Conservation (phyloP, 768 basidiomycete genomes). For the Galerina marginata region DNA sequence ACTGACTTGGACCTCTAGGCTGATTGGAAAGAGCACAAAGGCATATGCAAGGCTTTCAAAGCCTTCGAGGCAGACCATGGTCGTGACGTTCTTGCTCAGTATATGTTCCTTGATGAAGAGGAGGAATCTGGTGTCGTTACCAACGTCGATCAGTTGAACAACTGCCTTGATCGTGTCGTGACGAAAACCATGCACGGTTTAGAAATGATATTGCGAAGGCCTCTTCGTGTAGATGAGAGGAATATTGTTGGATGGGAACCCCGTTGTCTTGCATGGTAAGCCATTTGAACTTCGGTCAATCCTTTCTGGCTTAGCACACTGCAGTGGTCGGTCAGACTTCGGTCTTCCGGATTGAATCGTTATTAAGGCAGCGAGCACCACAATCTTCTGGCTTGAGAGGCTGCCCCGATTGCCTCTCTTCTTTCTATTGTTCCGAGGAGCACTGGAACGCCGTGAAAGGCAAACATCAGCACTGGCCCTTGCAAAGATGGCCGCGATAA, state of each 20-base stretch:
- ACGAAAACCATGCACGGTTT: constrained; percentile 14
- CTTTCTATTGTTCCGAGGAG: constrained; percentile 33
- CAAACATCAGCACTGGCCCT: constrained; percentile 20
- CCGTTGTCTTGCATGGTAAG: constrained; percentile 36
- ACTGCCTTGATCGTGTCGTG: constrained; percentile 12
- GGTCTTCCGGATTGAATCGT: not conserved
- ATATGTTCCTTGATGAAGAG: constrained; percentile 17
- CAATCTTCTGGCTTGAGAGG: not conserved
- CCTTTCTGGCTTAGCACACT: not conserved
- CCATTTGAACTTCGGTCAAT: not conserved
- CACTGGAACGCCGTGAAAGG: constrained; percentile 26
- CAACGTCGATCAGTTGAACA: constrained; percentile 21
- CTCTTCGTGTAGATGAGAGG: constrained; percentile 24
- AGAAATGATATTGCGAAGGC: constrained; percentile 19
- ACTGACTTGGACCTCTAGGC: constrained; percentile 17
- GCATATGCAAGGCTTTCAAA: constrained; percentile 36
- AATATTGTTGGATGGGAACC: constrained; percentile 35
- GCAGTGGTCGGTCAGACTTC: not conserved
- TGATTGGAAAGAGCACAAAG: constrained; percentile 38
- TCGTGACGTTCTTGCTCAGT: constrained; percentile 10
- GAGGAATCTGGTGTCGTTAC: constrained; percentile 15
- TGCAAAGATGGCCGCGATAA: constrained; percentile 25
- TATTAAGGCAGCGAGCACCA: not conserved
- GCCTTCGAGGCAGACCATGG: constrained; percentile 25
- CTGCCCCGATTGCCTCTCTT: constrained; percentile 28